These are phyloP conservation scores for Trichoderma polysporum DNA, from an alignment of 2,329 filamentous ascomycete genomes.

Conservation along the genomic window DNA sequence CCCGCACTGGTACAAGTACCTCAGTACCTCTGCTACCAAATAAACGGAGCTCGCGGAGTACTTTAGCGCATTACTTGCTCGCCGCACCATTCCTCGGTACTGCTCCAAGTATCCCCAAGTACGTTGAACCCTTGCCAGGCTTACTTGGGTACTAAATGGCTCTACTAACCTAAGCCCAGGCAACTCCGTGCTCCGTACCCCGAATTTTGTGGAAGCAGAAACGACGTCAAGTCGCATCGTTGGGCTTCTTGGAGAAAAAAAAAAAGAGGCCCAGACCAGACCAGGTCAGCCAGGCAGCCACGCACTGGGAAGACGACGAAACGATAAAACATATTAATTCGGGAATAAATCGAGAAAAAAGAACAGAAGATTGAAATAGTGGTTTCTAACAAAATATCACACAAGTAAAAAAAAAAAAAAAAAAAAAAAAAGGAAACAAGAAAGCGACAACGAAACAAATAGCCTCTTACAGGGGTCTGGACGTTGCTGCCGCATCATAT, in stretches of 20 bases:
- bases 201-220: background rate
- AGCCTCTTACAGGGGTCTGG: background rate
- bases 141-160: background rate
- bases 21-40: background rate
- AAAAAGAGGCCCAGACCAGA: background rate
- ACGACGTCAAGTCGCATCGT: constrained; percentile 14
- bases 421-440: background rate
- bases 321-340: background rate
- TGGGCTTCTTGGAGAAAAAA: constrained; percentile 13
- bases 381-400: too few relatives aligned
- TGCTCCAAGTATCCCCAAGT: background rate
- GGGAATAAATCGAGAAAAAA: background rate
- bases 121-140: background rate
- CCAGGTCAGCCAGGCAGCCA: constrained; percentile 1
- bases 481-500: background rate
- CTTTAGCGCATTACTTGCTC: background rate
- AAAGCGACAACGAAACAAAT: background rate
- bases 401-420: background rate
- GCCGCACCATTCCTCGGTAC: background rate
- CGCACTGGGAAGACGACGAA: background rate
- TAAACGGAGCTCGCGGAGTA: background rate
- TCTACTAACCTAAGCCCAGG: too few relatives aligned
- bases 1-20: background rate
- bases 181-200: background rate
- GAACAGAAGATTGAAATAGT: background rate